These are phyloP conservation scores for Arthrinium puccinioides DNA, from an alignment of 2,329 filamentous ascomycete species.

Conservation along the genomic window DNA sequence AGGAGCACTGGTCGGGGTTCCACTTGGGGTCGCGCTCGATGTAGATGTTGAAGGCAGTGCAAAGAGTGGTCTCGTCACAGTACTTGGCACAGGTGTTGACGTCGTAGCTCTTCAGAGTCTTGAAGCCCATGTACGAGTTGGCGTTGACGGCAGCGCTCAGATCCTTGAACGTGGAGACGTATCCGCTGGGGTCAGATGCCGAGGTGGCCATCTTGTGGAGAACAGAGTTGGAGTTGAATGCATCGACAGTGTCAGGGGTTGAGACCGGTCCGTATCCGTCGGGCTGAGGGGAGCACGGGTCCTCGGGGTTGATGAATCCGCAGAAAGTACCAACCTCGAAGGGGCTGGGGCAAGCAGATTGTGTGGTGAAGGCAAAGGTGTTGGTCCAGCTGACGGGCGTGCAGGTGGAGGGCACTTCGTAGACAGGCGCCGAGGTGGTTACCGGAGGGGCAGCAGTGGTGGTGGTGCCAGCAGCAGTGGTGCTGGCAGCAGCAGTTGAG, in stretches of 20 bases:
- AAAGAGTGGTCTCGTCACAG: conserved; percentile 11
- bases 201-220: conserved; percentile 7
- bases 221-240: conserved; percentile 2
- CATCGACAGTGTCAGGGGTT: conserved; percentile 3
- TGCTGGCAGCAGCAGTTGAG: no score
- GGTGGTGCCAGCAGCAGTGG: conserved; percentile 1
- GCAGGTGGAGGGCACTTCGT: conserved; percentile 5
- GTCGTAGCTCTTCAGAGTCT: conserved; percentile 12
- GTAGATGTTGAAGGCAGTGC: conserved; percentile 15
- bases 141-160: conserved; percentile 11
- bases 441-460: not conserved
- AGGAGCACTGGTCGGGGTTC: conserved; percentile 17
- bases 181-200: conserved; percentile 7
- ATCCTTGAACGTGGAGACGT: conserved; percentile 23
- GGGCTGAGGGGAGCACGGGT: conserved; percentile 27
- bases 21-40: conserved; percentile 15
- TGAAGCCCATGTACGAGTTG: conserved; percentile 16
- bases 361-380: conserved; percentile 11
- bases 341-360: conserved; percentile 17
- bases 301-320: conserved; percentile 28
- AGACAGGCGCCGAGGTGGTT: not conserved
- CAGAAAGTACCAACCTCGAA: conserved; percentile 25
- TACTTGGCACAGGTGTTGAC: conserved; percentile 8
- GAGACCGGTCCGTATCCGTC: conserved; percentile 7
- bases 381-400: conserved; percentile 8